Evolutionary conservation across 73 alveolate species (phyloP), one percentile per base, ranked within the genome.

Genomic region (Durusdinium trenchii): DNA sequence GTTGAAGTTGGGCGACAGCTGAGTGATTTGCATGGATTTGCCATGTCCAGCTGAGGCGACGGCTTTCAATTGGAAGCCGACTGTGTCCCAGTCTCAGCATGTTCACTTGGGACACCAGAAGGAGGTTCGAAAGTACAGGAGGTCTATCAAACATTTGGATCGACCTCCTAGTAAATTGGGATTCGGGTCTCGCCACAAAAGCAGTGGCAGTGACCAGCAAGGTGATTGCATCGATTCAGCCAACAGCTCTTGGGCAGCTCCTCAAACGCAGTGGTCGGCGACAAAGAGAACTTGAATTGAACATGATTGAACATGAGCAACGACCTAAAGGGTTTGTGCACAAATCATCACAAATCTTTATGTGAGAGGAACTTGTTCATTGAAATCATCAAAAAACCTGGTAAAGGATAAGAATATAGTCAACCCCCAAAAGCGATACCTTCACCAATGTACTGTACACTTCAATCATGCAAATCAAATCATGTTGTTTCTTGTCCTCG

Each of bases 141-240:
- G n/a, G 28, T 32, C 9, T 38, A 18, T 64, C 43, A 64, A 64
- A 43, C 28, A 64, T 62, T 23, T 20, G 40, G 38, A 20, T 62
- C 7, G 43, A 20, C 43, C 38, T 23, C 32, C 76, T 62, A 26
- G 14, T 62, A 26, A 23, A 10, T 62, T 20, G 38, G 6, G 32
- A 5, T 10, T 62, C 32, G 76, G n/a, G 16, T 62, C 6, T 62
- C 76, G 76, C 16, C 6, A 40, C 76, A 62, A 23, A 5, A 26
- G 76, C 40, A 40, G 76, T 10, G 36, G 6, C 18, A 20, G 76
- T 23, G 38, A 48, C 36, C 20, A 0, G 28, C 60, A 32, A 91
- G 98, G 98, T 91, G 60, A 91, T 91, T 50, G 98, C 98, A 6
- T 87, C 98, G 75, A 69, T 91, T 3, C 87, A 38, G 20, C 98